Percentiles rank a stretch among this genome's conserved stretches.
Evolutionary conservation across 164 flowering plant species (phyloP).

Genomic region (Stephania cephalantha): DNA sequence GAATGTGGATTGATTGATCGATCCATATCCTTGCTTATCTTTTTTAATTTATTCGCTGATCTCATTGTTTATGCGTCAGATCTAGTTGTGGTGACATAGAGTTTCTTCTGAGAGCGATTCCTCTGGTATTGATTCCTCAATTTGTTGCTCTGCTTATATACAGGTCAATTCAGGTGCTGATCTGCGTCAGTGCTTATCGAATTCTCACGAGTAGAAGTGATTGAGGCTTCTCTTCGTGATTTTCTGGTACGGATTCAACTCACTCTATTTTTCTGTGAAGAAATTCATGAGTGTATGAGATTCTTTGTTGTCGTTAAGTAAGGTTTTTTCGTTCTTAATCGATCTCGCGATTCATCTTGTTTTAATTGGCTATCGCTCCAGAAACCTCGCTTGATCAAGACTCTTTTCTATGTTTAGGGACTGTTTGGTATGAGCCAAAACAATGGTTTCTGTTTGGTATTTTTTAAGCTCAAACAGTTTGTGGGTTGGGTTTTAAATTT

Average conservation of each 20-base stretch:
- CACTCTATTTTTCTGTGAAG: not conserved
- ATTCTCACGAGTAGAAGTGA: too few species aligned
- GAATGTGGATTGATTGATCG: not conserved
- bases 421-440: too few species aligned
- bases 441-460: too few species aligned
- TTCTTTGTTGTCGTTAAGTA: not conserved
- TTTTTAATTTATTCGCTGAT: not conserved
- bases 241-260: not conserved
- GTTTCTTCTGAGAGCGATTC: not conserved
- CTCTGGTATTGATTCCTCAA: conserved; percentile 6
- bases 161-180: not conserved
- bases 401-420: not conserved
- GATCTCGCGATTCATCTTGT: too few species aligned
- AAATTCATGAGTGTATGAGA: not conserved
- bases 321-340: not conserved
- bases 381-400: not conserved
- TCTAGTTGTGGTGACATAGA: not conserved
- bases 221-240: not conserved
- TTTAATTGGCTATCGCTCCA: not conserved
- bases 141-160: not conserved
- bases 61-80: not conserved
- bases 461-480: too few species aligned
- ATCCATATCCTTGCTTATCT: not conserved
- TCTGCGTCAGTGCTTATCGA: not conserved
- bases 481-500: too few species aligned